Percentiles rank a stretch among this genome's conserved stretches.
These are phyloP conservation scores for Prunus yedoensis DNA, from an alignment of 331 rosid genomes.

Conservation along the genomic window DNA sequence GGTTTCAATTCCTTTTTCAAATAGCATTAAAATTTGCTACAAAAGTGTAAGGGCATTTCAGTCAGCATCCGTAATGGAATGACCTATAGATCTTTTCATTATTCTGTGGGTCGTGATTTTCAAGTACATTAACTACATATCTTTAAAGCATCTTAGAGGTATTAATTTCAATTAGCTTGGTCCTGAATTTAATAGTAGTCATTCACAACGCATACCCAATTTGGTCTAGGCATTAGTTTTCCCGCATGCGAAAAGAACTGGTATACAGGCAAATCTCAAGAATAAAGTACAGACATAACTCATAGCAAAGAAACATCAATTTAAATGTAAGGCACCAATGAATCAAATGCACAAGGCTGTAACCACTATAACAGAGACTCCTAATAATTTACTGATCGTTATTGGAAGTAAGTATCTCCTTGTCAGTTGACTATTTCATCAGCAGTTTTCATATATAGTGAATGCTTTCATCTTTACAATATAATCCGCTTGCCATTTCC, in stretches of 20 bases:
- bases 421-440: background rate
- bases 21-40: background rate
- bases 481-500: background rate
- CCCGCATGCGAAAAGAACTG: background rate
- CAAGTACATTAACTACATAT: background rate
- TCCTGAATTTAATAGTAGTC: background rate
- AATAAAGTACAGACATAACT: background rate
- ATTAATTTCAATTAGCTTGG: background rate
- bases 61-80: background rate
- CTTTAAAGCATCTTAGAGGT: background rate
- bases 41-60: background rate
- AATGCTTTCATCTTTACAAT: background rate
- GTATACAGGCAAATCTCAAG: background rate
- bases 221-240: background rate
- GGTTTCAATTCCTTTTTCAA: background rate
- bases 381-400: background rate
- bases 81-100: background rate
- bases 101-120: background rate
- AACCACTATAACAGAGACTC: background rate
- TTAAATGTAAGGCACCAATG: background rate
- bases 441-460: background rate
- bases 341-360: slow-evolving; percentile 13
- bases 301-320: background rate
- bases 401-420: background rate
- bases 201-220: background rate